These are phyloP conservation scores for Taxillus chinensis DNA, from an alignment of 164 flowering plant genomes.

Conservation along the genomic window DNA sequence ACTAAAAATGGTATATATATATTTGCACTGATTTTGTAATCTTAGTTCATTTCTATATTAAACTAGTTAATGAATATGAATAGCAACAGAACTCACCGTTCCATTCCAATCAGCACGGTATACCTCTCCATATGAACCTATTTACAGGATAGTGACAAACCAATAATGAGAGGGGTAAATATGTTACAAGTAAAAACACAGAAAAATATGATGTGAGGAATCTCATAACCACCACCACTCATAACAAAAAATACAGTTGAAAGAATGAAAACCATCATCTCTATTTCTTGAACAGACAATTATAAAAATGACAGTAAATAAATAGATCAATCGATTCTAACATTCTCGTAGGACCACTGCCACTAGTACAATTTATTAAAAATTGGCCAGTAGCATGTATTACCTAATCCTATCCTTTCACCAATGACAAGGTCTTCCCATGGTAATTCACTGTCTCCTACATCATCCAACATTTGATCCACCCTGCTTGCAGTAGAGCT, in stretches of 20 bases:
- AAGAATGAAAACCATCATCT: too few species aligned
- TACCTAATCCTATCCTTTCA: slow-evolving; percentile 99
- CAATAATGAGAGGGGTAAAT: not conserved
- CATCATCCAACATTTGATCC: slow-evolving; percentile 69
- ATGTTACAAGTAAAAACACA: not conserved
- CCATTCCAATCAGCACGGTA: slow-evolving; percentile 99
- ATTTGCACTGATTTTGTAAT: too few species aligned
- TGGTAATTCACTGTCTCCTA: slow-evolving; percentile 73
- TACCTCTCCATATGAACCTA: slow-evolving; percentile 97
- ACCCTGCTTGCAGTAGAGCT: slow-evolving; percentile 27
- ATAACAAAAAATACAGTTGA: too few species aligned
- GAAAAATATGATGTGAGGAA: not conserved
- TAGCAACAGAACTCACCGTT: slow-evolving; percentile 45
- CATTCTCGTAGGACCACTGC: too few species aligned
- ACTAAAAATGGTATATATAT: too few species aligned
- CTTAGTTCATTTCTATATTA: too few species aligned
- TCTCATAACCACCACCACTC: not conserved
- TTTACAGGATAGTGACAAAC: slow-evolving; percentile 3
- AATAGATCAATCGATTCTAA: too few species aligned
- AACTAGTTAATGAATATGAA: too few species aligned
- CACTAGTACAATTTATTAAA: not conserved
- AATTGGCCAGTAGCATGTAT: slow-evolving; percentile 2
- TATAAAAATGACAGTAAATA: not conserved
- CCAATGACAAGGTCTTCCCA: slow-evolving; percentile 95
- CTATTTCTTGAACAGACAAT: too few species aligned